Evolutionary conservation across 768 basidiomycete genomes (phyloP).

Genomic region (Mycena metata): DNA sequence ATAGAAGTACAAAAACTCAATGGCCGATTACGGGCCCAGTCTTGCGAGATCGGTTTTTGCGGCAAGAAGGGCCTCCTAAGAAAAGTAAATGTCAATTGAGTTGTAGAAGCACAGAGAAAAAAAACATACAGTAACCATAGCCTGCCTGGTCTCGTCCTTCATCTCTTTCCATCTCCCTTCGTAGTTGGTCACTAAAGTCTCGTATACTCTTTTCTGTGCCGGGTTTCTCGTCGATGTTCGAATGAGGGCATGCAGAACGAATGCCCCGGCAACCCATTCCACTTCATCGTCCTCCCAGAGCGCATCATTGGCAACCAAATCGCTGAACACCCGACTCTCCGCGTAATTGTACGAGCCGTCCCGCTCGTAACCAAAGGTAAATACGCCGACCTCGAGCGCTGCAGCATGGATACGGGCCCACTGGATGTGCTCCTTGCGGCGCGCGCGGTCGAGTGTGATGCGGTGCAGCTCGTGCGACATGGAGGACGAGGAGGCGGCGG

Average conservation of each 20-base stretch:
- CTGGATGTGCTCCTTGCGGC: constrained; percentile 73
- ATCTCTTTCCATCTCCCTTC: constrained; percentile 81
- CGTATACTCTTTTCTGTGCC: constrained; percentile 66
- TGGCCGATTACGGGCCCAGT: constrained; percentile 42
- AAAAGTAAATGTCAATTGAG: constrained; percentile 9
- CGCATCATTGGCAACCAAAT: constrained; percentile 73
- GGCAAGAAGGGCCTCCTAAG: constrained; percentile 63
- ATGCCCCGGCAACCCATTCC: constrained; percentile 77
- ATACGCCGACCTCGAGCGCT: constrained; percentile 70
- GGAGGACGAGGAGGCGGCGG: constrained; percentile 49
- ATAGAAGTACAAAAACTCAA: neutral
- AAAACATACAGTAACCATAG: constrained; percentile 67
- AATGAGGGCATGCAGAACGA: constrained; percentile 69
- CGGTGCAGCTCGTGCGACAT: constrained; percentile 74
- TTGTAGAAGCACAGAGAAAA: neutral
- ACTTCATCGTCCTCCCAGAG: constrained; percentile 78
- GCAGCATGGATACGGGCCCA: constrained; percentile 78
- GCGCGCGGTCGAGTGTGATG: constrained; percentile 70
- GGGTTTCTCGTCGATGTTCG: constrained; percentile 64
- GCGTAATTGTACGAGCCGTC: constrained; percentile 59
- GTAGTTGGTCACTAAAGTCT: constrained; percentile 66
- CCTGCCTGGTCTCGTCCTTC: constrained; percentile 74
- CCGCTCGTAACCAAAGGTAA: constrained; percentile 55
- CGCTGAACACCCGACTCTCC: constrained; percentile 64
- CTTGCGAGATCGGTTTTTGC: constrained; percentile 68